Percentiles rank a stretch among this genome's conserved stretches.
phyloP scores from a whole-genome alignment of 208 protist species.

The Trypanosoma grayi region DNA sequence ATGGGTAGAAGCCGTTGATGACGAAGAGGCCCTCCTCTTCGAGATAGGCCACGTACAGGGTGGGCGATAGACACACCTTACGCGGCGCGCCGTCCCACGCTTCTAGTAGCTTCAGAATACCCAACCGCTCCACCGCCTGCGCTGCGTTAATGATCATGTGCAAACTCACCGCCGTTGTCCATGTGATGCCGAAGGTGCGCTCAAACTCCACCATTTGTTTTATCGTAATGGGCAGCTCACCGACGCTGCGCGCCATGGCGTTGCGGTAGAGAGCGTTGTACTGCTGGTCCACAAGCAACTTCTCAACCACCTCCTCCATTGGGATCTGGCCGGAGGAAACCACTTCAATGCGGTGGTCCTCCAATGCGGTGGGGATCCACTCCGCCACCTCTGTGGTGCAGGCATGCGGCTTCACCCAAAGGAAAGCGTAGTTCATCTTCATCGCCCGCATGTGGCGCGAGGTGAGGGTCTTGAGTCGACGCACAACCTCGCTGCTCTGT shows the following conservation, averaged over 20 bases:
- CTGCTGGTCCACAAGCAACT: constrained; percentile 54
- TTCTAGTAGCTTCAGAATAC: constrained; percentile 33
- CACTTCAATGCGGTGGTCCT: constrained; percentile 44
- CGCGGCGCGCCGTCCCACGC: constrained; percentile 42
- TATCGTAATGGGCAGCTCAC: constrained; percentile 51
- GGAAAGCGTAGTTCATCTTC: constrained; percentile 66
- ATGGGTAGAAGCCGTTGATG: constrained; percentile 78
- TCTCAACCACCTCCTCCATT: constrained; percentile 39
- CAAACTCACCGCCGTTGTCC: constrained; percentile 61
- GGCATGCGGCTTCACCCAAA: constrained; percentile 80
- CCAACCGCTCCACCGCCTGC: constrained; percentile 47
- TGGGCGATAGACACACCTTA: constrained; percentile 59
- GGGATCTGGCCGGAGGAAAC: constrained; percentile 40
- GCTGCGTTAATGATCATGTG: constrained; percentile 69
- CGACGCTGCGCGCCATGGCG: constrained; percentile 41
- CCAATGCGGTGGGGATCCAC: constrained; percentile 41
- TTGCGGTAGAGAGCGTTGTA: constrained; percentile 67
- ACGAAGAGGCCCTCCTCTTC: constrained; percentile 73
- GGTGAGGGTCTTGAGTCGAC: constrained; percentile 30
- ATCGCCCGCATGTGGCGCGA: constrained; percentile 24
- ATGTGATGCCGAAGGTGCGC: constrained; percentile 52
- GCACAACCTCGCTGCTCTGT: constrained; percentile 40
- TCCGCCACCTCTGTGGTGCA: constrained; percentile 36
- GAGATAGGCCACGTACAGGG: constrained; percentile 69
- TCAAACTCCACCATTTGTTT: constrained; percentile 49